Percentiles rank a stretch among this genome's conserved stretches.
Evolutionary conservation across 495 filamentous ascomycete genomes (phyloP).

Genomic region (Amniculicola lignicola): DNA sequence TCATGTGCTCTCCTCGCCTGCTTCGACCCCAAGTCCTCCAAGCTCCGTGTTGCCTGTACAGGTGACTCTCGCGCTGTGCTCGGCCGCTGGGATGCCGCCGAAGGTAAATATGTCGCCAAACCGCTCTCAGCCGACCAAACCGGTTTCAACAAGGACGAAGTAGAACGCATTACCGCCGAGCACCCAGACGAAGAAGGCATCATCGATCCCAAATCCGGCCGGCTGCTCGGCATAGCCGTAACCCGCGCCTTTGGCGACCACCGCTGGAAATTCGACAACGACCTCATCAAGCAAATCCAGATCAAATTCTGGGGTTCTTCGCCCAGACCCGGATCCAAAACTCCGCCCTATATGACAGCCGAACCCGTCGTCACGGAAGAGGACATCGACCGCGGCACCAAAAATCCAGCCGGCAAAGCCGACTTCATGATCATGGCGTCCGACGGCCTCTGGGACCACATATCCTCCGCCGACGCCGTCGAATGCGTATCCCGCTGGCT

Average conservation of each 20-base stretch:
- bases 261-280: conserved; percentile 59
- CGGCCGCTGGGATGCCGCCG: conserved; percentile 46
- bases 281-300: conserved; percentile 46
- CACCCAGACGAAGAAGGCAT: conserved; percentile 58
- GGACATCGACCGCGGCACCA: conserved; percentile 37
- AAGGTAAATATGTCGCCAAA: conserved; percentile 48
- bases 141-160: conserved; percentile 53
- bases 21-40: conserved; percentile 50
- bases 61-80: conserved; percentile 62
- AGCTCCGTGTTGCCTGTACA: conserved; percentile 56
- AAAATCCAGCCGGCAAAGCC: conserved; percentile 40
- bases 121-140: conserved; percentile 60
- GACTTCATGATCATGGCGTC: conserved; percentile 63
- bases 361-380: conserved; percentile 60
- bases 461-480: conserved; percentile 59
- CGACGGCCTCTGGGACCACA: conserved; percentile 63
- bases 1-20: conserved; percentile 60
- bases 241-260: conserved; percentile 64
- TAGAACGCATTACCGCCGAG: conserved; percentile 48
- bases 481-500: conserved; percentile 56
- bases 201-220: conserved; percentile 48
- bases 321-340: conserved; percentile 45
- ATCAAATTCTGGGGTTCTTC: conserved; percentile 49
- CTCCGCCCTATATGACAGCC: conserved; percentile 65
- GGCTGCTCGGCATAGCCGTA: conserved; percentile 55